Base-by-base conservation (phyloP, 1,284 basidiomycete species). In the Trichosporon sp. region DNA sequence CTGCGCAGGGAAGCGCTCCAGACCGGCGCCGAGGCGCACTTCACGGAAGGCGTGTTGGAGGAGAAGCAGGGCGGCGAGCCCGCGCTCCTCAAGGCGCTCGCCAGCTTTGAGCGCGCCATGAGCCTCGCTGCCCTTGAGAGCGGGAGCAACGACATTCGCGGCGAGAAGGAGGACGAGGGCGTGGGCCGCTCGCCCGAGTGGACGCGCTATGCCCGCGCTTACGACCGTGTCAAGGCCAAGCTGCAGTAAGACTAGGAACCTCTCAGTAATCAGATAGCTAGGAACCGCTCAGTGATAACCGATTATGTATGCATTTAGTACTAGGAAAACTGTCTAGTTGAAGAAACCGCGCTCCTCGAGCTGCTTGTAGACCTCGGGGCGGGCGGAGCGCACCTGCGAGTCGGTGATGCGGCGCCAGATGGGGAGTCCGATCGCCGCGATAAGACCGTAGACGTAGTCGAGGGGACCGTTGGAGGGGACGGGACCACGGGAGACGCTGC, bases 401-500 rank as follows among this genome's bases (percentile, higher is more conserved):
- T 84, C 84, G 5, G 78, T 78, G 37, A 80, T 74, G 69, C 76
- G 73, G 32, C 85, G 68, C 84, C 84, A 86, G 32, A 86, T 76
- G 0, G 85, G 85, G 4, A 85, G 69, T 0, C 77, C 85, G 40
- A 85, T 74, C 84, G 66, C 54, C 5, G 8, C 37, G 66, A 88
- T 81, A 26, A 87, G 16, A 2, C 81, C 79, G 68, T 86, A 85
- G 31, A 89, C 65, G 21, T 84, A 79, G 76, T 93, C 92, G 67
- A 89, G 73, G 43, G 87, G 76, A 77, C 89, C 91, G 77, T 89
- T 89, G 21, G 87, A 84, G 1, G 92, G 91, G 0, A 91, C 87
- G 32, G 88, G 85, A 3, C 92, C 93, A 26, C 91, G 88, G 4
- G 89, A 89, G 2, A 87, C 88, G 5, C 89, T 87, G 59, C 91